A percentile compares a stretch with the other conserved stretches of the same genome.
Evolutionary conservation across 2,329 filamentous ascomycete species (phyloP).

Genomic region (Cladosporium halotolerans): DNA sequence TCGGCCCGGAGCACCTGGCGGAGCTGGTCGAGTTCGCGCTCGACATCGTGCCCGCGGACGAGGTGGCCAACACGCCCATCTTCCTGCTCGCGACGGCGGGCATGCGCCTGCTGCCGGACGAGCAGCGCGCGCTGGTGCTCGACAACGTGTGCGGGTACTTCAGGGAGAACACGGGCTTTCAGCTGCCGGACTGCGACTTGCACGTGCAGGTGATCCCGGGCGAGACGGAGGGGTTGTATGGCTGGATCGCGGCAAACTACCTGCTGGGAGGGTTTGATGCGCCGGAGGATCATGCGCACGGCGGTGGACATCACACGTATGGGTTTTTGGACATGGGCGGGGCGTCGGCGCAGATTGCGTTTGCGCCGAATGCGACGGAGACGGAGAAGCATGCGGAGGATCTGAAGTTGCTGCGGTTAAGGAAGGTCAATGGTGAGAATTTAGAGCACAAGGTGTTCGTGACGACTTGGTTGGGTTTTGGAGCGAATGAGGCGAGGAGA

Average conservation of each 20-base stretch:
- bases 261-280: constrained; percentile 83
- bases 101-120: constrained; percentile 74
- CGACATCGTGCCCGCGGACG: constrained; percentile 66
- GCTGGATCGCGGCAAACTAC: constrained; percentile 97
- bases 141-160: constrained; percentile 78
- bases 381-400: constrained; percentile 84
- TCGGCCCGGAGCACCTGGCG: constrained; percentile 77
- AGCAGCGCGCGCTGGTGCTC: constrained; percentile 67
- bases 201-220: constrained; percentile 94
- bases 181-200: constrained; percentile 78
- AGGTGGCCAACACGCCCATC: constrained; percentile 77
- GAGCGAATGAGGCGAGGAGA: constrained; percentile 85
- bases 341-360: constrained; percentile 94
- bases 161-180: constrained; percentile 67
- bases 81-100: constrained; percentile 95
- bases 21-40: constrained; percentile 75
- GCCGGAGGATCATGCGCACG: constrained; percentile 67
- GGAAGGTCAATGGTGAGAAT: constrained; percentile 70
- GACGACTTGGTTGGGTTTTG: constrained; percentile 93
- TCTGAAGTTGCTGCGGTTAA: constrained; percentile 75
- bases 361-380: constrained; percentile 89
- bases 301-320: constrained; percentile 87
- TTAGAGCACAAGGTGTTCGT: constrained; percentile 88
- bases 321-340: constrained; percentile 98
- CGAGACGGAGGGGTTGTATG: constrained; percentile 91